Evolutionary conservation across 192 early-diverging fungal genomes (phyloP), one percentile per base, ranked within the genome.

Genomic region (Coemansia sp.): DNA sequence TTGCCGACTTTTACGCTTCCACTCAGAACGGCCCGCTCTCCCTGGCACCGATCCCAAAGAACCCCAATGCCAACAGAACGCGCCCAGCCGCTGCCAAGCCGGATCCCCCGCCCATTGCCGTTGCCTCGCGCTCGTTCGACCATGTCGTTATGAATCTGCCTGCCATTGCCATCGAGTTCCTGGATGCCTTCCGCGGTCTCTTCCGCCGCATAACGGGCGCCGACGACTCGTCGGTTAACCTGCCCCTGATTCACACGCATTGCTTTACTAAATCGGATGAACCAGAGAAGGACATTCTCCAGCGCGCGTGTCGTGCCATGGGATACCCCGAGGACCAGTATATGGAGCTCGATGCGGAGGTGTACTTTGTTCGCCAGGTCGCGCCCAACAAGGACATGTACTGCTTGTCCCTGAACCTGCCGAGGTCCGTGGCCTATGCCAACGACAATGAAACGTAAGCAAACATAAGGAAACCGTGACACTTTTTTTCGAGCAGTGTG

Each of bases 71-170:
- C 10, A 59, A 66, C 34, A 34, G 56, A 34, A 21, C 18, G 73
- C 41, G 47, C 7, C 60, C 18, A 79, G 65, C 26, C 21, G 28
- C 6, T 25, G 57, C 0, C 36, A 65, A 16, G 16, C 59, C 52
- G 28, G 56, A 6, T 37, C 41, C 25, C 0, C 52, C n/a, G 36
- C 76, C 61, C 42, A 83, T 70, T 45, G 60, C 21, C 18, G 38
- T 45, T 18, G 42, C 59, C 56, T 83, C 70, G 33, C 62, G 39
- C 42, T 89, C 87, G 10, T 97, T 97, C 66, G 84, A 95, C 52
- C 98, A 99, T 70, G 97, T 95, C 69, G 91, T 99, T 0, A 98
- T 99, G 96, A 99, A 99, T 73, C 84, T 99, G 23, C 98, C 98
- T 0, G 98, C 91, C 3, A 95, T 93, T 8, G 96, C 95, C 3